Conservation (phyloP, 2,329 filamentous ascomycete genomes). For the Cladosporium sp. region DNA sequence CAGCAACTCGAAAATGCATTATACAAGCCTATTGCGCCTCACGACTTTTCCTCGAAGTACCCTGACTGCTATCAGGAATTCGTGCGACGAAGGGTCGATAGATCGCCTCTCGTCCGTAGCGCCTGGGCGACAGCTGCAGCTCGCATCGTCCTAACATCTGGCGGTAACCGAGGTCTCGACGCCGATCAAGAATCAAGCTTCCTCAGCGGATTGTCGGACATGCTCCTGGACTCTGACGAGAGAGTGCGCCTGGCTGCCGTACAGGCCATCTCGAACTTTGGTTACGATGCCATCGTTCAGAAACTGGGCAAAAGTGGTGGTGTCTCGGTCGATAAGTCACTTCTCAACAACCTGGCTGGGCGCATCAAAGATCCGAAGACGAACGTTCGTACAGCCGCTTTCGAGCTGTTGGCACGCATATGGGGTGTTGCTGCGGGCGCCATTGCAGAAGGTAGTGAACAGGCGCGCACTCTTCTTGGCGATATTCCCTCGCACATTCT, state of each 20-base stretch:
- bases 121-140: slow-evolving; percentile 83
- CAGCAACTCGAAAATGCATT: slow-evolving; percentile 55
- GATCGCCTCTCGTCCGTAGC: slow-evolving; percentile 73
- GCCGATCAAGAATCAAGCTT: slow-evolving; percentile 74
- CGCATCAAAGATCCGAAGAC: slow-evolving; percentile 82
- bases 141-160: slow-evolving; percentile 84
- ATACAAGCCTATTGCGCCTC: slow-evolving; percentile 77
- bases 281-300: slow-evolving; percentile 72
- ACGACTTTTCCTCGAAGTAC: slow-evolving; percentile 84
- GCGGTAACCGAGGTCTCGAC: slow-evolving; percentile 82
- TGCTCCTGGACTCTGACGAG: slow-evolving; percentile 84
- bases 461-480: slow-evolving; percentile 68
- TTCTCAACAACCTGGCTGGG: slow-evolving; percentile 78
- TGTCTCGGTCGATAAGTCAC: slow-evolving; percentile 69
- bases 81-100: slow-evolving; percentile 79
- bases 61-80: slow-evolving; percentile 77
- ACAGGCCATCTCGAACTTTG: slow-evolving; percentile 74
- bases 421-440: slow-evolving; percentile 94
- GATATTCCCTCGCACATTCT: slow-evolving; percentile 82
- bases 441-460: slow-evolving; percentile 76
- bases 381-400: slow-evolving; percentile 77
- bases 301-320: slow-evolving; percentile 76
- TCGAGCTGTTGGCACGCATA: slow-evolving; percentile 76
- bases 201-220: slow-evolving; percentile 69
- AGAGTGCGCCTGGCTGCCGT: slow-evolving; percentile 88